Evolutionary conservation across 805 yeast species (phyloP).

Genomic region (Starmerella scarabaei): DNA sequence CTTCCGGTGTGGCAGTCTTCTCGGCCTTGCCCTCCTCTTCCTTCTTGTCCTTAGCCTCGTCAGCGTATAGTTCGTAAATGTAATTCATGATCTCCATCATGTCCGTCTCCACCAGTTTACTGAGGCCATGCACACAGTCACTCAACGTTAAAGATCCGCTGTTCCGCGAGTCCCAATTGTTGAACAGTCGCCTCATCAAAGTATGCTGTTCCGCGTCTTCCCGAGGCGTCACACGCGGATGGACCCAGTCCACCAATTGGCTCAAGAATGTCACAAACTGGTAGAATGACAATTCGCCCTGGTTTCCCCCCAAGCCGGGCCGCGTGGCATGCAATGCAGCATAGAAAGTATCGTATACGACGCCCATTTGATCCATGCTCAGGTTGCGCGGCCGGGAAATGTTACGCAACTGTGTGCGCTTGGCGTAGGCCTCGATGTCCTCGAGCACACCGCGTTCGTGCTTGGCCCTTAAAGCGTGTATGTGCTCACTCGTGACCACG

Average conservation of each 20-base stretch:
- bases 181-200: conserved; percentile 52
- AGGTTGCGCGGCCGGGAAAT: conserved; percentile 61
- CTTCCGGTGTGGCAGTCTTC: neutral
- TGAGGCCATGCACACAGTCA: conserved; percentile 62
- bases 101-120: conserved; percentile 55
- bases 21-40: neutral
- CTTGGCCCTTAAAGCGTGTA: conserved; percentile 54
- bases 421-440: conserved; percentile 81
- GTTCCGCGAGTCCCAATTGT: conserved; percentile 51
- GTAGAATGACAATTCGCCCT: conserved; percentile 59
- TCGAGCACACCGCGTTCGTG: conserved; percentile 66
- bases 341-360: conserved; percentile 75
- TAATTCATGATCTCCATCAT: conserved; percentile 66
- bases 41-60: too few relatives aligned
- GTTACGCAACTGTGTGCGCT: conserved; percentile 80
- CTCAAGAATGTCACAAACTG: conserved; percentile 64
- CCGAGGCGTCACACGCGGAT: conserved; percentile 23
- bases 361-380: conserved; percentile 43
- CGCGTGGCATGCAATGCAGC: conserved; percentile 54
- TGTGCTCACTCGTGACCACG: conserved; percentile 60
- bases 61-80: conserved; percentile 54
- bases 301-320: conserved; percentile 34
- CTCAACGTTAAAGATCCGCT: conserved; percentile 46
- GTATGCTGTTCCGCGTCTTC: conserved; percentile 26
- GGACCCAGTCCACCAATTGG: conserved; percentile 65